Evolutionary conservation across 495 filamentous ascomycete species (phyloP), one percentile per base, ranked within the genome.

Genomic region (Hypoxylon lienhwacheense): DNA sequence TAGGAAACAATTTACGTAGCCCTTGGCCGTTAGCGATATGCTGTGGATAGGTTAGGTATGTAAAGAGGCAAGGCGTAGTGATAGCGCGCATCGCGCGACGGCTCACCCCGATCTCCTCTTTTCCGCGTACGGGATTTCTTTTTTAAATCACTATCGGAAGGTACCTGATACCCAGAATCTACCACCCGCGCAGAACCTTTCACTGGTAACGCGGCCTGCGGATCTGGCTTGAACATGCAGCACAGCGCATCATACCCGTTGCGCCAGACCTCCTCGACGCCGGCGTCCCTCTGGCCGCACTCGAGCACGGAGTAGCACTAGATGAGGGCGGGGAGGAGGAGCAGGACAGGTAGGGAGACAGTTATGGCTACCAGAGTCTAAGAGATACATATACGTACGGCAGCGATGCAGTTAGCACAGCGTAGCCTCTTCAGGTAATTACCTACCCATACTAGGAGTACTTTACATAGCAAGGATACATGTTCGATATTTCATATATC

Each of bases 261-360:
- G 5, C 3, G 14, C 55, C 15, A 53, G 0, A 36, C 42, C 47
- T 59, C 47, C 10, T 59, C 55, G 3, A 59, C 48, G 19, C 54
- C 54, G 2, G 10, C 7, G 14, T 51, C 47, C 12, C 54, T 33
- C 3, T 1, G 1, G 0, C 47, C 47, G 21, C 35, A 15, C 0
- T 22, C 11, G 20, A 29, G 11, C 1, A 47, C 35, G 7, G 54
- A 41, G 16, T 51, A 51, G 26, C 47, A 52, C 47, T 41, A 58
- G n/a, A 47, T 21, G 14, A 51, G 19, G 29, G 37, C 21, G 3
- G 44, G 48, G 20, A 2, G 15, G 1, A 59, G 28, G 8, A 24
- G n/a, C n/a, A 3, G n/a, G 20, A 35, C 1, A 22, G 22, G 12
- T 59, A n/a, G 0, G 49, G 55, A 32, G 43, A 59, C 1, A 49